phyloP scores from a whole-genome alignment of 1,284 basidiomycete genomes.

The Phlebopus sp. region DNA sequence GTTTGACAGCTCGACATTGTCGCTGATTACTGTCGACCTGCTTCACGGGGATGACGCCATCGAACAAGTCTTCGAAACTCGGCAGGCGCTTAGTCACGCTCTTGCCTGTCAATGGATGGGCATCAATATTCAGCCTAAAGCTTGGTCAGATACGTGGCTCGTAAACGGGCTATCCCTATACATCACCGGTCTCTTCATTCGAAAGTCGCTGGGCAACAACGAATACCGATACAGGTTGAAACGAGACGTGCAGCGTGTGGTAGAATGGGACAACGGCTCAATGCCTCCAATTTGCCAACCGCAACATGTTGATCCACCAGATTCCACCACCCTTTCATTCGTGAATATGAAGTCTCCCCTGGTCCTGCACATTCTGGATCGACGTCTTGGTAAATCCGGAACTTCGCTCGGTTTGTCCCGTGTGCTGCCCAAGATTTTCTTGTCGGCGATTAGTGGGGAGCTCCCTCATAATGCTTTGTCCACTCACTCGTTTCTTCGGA shows the following conservation, averaged over 20 bases:
- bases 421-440: conserved; percentile 92
- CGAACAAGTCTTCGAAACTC: conserved; percentile 91
- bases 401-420: conserved; percentile 93
- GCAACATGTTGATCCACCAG: conserved; percentile 80
- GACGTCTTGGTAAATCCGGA: conserved; percentile 90
- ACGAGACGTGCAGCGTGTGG: conserved; percentile 95
- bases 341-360: conserved; percentile 95
- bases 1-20: conserved; percentile 83
- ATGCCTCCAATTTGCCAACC: conserved; percentile 96
- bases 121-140: conserved; percentile 93
- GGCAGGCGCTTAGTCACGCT: conserved; percentile 83
- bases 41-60: conserved; percentile 88
- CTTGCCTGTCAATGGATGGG: conserved; percentile 97
- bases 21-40: conserved; percentile 79
- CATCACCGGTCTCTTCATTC: conserved; percentile 86
- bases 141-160: conserved; percentile 96
- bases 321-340: conserved; percentile 75
- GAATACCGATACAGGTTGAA: conserved; percentile 95
- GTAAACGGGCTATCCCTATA: conserved; percentile 92
- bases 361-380: conserved; percentile 93
- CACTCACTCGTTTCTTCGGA: conserved; percentile 88
- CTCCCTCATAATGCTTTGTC: conserved; percentile 84
- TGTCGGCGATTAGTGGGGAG: conserved; percentile 92
- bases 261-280: conserved; percentile 83
- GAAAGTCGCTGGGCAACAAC: conserved; percentile 91